phyloP scores from a whole-genome alignment of 2,329 filamentous ascomycete species.

The Pochonia chlamydosporia region DNA sequence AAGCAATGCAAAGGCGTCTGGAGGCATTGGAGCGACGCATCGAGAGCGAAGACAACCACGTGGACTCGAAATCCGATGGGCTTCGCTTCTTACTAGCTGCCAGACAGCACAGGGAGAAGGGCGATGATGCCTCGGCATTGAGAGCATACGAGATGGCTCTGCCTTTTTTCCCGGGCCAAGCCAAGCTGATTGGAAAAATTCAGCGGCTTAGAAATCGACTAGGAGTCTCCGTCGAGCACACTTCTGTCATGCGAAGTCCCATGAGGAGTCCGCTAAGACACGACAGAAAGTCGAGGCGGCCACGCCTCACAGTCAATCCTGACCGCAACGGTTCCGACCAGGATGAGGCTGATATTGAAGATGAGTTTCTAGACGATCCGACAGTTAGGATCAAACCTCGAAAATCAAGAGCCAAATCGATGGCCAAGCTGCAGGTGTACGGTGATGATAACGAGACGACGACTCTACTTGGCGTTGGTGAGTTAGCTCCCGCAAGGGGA shows the following conservation, averaged over 20 bases:
- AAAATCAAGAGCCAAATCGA: slow-evolving; percentile 5
- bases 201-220: slow-evolving; percentile 53
- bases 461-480: not conserved
- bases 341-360: slow-evolving; percentile 18
- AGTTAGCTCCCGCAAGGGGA: not conserved
- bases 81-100: slow-evolving; percentile 84
- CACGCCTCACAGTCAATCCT: not conserved
- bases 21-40: slow-evolving; percentile 85
- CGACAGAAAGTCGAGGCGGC: slow-evolving; percentile 1
- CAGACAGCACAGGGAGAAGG: slow-evolving; percentile 79
- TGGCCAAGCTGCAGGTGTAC: slow-evolving; percentile 17
- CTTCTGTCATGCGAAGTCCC: slow-evolving; percentile 1
- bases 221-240: slow-evolving; percentile 16
- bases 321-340: not conserved
- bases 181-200: slow-evolving; percentile 69
- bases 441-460: slow-evolving; percentile 22
- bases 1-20: slow-evolving; percentile 73
- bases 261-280: slow-evolving; percentile 4
- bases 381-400: slow-evolving; percentile 15
- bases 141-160: slow-evolving; percentile 82
- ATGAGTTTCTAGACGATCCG: slow-evolving; percentile 18
- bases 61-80: slow-evolving; percentile 74
- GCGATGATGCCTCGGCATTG: slow-evolving; percentile 71
- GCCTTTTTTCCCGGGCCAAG: slow-evolving; percentile 80
- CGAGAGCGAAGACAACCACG: slow-evolving; percentile 53